Evolutionary conservation across 2,329 filamentous ascomycete genomes (phyloP).

Genomic region (Pseudopyricularia javanii): DNA sequence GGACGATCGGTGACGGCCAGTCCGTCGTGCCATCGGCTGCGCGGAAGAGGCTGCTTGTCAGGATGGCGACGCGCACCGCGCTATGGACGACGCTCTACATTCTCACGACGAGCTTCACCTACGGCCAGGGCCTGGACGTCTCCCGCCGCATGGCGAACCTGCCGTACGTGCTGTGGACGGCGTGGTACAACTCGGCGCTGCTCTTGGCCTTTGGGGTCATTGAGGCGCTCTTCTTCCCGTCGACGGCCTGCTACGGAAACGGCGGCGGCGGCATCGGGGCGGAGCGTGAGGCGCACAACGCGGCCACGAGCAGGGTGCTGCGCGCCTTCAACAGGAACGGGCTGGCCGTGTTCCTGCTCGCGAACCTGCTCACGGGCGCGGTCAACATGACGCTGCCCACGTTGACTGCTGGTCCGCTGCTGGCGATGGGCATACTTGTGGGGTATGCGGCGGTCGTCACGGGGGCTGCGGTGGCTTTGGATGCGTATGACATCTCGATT

Average conservation of each 20-base stretch:
- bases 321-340: conserved; percentile 82
- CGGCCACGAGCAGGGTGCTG: conserved; percentile 71
- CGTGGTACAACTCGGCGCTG: conserved; percentile 82
- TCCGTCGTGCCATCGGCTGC: conserved; percentile 21
- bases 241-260: conserved; percentile 45
- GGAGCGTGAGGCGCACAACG: conserved; percentile 51
- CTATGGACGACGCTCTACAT: conserved; percentile 63
- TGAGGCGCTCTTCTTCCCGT: conserved; percentile 67
- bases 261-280: conserved; percentile 15
- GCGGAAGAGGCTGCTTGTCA: conserved; percentile 47
- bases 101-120: conserved; percentile 52
- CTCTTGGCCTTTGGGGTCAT: conserved; percentile 66
- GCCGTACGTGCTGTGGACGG: conserved; percentile 85
- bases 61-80: conserved; percentile 49
- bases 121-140: conserved; percentile 63
- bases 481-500: conserved; percentile 54
- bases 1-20: conserved; percentile 27
- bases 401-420: conserved; percentile 51
- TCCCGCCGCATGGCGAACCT: conserved; percentile 87
- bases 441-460: conserved; percentile 60
- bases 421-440: conserved; percentile 63
- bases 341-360: conserved; percentile 69
- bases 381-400: conserved; percentile 84
- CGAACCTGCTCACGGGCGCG: conserved; percentile 79
- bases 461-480: conserved; percentile 52